Conservation (phyloP, 2,329 filamentous ascomycete genomes). For the Dryadomyces quercus-mongolicae region DNA sequence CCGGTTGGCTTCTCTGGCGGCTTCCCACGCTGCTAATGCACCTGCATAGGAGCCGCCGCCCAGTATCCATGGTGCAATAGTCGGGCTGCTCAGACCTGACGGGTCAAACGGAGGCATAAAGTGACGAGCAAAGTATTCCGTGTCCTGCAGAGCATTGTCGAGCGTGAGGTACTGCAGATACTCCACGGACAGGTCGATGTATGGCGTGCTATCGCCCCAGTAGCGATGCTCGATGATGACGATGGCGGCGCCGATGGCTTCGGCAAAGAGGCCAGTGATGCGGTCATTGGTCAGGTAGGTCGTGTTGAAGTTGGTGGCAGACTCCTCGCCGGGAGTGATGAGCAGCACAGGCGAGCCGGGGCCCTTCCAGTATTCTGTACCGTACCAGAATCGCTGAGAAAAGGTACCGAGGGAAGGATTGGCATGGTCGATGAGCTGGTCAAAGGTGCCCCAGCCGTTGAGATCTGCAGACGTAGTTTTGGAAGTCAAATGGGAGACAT, state of each 20-base stretch:
- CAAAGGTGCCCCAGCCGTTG: slow-evolving; percentile 16
- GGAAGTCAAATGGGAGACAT: too few species aligned
- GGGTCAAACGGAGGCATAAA: slow-evolving; percentile 39
- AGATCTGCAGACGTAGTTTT: slow-evolving; percentile 3
- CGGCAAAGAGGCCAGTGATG: slow-evolving; percentile 30
- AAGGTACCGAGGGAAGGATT: slow-evolving; percentile 27
- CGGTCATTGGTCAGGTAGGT: slow-evolving; percentile 35
- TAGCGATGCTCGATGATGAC: slow-evolving; percentile 30
- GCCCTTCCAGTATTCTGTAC: slow-evolving; percentile 24
- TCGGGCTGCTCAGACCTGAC: slow-evolving; percentile 27
- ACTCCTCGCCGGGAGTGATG: slow-evolving; percentile 24
- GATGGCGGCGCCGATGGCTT: slow-evolving; percentile 25
- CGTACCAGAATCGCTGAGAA: slow-evolving; percentile 27
- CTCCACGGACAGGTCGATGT: slow-evolving; percentile 19
- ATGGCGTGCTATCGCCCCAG: slow-evolving; percentile 28
- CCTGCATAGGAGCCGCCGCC: slow-evolving; percentile 44
- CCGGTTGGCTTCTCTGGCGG: not conserved
- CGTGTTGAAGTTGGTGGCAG: slow-evolving; percentile 15
- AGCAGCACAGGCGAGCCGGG: slow-evolving; percentile 27
- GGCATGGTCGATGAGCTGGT: slow-evolving; percentile 28
- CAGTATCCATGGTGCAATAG: slow-evolving; percentile 40
- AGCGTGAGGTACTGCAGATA: slow-evolving; percentile 27
- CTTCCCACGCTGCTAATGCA: slow-evolving; percentile 29
- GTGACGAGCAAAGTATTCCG: slow-evolving; percentile 28
- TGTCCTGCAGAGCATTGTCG: slow-evolving; percentile 27